Evolutionary conservation across 2,329 filamentous ascomycete genomes (phyloP), one percentile per base, ranked within the genome.

Genomic region (Phyllosticta ampelicida): DNA sequence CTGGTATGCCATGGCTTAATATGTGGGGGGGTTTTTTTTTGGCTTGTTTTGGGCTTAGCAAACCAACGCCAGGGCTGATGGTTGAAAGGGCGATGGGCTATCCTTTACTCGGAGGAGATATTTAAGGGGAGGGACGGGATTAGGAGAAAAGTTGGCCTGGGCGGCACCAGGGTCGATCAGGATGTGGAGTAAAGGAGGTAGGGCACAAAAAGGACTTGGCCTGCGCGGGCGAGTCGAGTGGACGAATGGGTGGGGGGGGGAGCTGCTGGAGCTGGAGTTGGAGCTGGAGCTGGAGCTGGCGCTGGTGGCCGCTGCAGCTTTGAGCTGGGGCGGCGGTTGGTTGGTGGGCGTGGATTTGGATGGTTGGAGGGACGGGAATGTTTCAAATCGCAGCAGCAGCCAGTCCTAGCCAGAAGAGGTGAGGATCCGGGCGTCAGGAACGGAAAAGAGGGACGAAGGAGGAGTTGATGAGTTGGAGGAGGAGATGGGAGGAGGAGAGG

Each of bases 1-100:
- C 50, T 70, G 69, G 62, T 71, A 70, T 57, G 69, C 69, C 70
- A 72, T 72, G 66, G 62, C 62, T 44, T n/a, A 44, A n/a, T n/a
- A n/a, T n/a, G n/a, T n/a, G n/a, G n/a, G n/a, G n/a, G n/a, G n/a
- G n/a, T 13, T 1, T 36, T 8, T 11, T 36, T 18, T 44, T 44
- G 4, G n/a, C n/a, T 44, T 44, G 13, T 18, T 44, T 44, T 44
- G 3, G 36, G 36, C 36, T 44, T 44, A 44, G 36, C 36, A 44
- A 44, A 44, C 36, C 13, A 44, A 44, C 36, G 36, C 54, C 48
- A 50, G 54, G 55, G 56, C 21, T 59, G 52, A 54, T 55, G 52
- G 51, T 21, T 28, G 50, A 51, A 28, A 51, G 50, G 50, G n/a
- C 50, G 50, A 28, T 51, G 50, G 26, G 50, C 50, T 20, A 48